phyloP scores from a whole-genome alignment of 441 rosid genomes.

The Arabidopsis lyrata region DNA sequence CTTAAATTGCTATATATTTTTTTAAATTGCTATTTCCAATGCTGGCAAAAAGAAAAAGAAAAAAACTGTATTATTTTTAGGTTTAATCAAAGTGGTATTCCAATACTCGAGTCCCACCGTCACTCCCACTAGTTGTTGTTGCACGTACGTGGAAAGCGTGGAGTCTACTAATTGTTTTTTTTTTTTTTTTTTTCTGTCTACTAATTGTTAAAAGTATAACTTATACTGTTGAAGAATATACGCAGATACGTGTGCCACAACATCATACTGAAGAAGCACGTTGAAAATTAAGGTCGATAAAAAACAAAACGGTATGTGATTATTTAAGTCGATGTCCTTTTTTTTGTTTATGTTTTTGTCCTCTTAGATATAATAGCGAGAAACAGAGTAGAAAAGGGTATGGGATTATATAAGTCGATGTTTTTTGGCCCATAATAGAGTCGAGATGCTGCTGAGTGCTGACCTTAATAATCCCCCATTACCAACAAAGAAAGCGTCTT shows the following conservation, averaged over 20 bases:
- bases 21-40: neutral
- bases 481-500: no score
- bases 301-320: no score
- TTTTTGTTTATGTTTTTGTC: no score
- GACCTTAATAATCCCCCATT: neutral
- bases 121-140: neutral
- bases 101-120: neutral
- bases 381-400: neutral
- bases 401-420: neutral
- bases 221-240: no score
- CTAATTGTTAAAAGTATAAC: neutral
- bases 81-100: neutral
- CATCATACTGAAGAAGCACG: no score
- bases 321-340: no score
- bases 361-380: no score
- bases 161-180: neutral
- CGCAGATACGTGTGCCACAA: no score
- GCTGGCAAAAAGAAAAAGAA: neutral
- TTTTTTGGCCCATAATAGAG: neutral
- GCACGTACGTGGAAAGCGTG: constrained; percentile 13
- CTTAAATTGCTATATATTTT: neutral
- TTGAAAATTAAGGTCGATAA: no score
- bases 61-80: neutral
- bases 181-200: no score
- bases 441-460: neutral